Evolutionary conservation across 495 filamentous ascomycete species (phyloP).

Genomic region (Talaromyces ruber): DNA sequence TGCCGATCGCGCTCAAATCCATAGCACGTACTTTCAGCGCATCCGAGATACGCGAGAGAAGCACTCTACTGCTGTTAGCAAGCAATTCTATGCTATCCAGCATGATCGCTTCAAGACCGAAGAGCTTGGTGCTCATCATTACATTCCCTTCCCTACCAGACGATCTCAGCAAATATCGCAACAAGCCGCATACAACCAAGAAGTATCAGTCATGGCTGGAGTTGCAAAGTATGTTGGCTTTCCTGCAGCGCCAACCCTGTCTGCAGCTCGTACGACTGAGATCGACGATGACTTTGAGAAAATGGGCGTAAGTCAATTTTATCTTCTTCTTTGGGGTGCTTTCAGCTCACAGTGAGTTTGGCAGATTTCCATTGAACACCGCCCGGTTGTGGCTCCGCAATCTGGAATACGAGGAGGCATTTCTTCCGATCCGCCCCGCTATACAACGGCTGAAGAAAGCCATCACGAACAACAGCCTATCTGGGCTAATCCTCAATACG

Average conservation of each 20-base stretch:
- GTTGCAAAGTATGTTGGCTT: constrained; percentile 92
- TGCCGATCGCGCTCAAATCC: constrained; percentile 71
- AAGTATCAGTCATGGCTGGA: constrained; percentile 84
- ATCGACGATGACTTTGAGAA: constrained; percentile 79
- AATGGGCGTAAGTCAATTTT: constrained; percentile 66
- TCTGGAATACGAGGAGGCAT: constrained; percentile 29
- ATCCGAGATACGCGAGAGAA: constrained; percentile 73
- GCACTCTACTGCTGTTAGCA: constrained; percentile 69
- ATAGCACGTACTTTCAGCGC: constrained; percentile 79
- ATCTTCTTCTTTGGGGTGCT: constrained; percentile 1
- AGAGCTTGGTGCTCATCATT: constrained; percentile 71
- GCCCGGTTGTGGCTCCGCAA: constrained; percentile 16
- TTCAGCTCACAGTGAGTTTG: constrained; percentile 1
- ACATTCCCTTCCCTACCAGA: constrained; percentile 61
- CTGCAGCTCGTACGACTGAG: constrained; percentile 60
- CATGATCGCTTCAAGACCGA: constrained; percentile 80
- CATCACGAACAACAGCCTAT: constrained; percentile 66
- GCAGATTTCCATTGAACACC: constrained; percentile 34
- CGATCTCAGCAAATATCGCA: constrained; percentile 64
- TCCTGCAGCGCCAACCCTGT: constrained; percentile 82
- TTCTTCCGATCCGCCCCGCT: constrained; percentile 28
- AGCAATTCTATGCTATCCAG: constrained; percentile 85
- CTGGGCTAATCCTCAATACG: constrained; percentile 74
- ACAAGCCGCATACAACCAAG: constrained; percentile 83
- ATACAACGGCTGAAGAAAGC: constrained; percentile 64